Conservation (phyloP, 2,329 filamentous ascomycete genomes). For the Aplosporella prunicola region DNA sequence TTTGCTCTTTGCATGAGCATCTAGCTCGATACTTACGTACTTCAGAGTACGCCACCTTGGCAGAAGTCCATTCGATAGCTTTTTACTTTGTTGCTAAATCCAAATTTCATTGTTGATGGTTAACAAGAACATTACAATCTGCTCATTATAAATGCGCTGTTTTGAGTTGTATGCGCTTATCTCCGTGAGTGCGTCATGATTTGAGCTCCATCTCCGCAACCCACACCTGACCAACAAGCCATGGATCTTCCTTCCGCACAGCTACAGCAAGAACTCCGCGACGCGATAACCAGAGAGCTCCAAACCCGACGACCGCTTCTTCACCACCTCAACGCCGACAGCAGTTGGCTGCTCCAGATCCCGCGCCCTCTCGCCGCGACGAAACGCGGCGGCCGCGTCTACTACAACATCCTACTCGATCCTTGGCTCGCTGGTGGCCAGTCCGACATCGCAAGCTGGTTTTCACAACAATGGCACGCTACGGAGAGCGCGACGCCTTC, state of each 20-base stretch:
- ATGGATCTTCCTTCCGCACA: constrained; percentile 19
- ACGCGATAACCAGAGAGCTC: constrained; percentile 30
- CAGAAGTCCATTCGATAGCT: no score
- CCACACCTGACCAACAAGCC: no score
- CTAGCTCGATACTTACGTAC: no score
- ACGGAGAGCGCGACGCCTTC: constrained; percentile 45
- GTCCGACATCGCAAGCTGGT: constrained; percentile 54
- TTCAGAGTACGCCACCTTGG: no score
- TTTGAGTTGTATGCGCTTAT: no score
- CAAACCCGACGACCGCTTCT: constrained; percentile 43
- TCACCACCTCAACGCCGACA: constrained; percentile 58
- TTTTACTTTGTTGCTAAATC: no score
- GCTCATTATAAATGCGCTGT: no score
- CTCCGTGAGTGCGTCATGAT: no score
- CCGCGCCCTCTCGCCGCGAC: constrained; percentile 42
- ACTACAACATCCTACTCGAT: constrained; percentile 57
- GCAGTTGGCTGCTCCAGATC: constrained; percentile 57
- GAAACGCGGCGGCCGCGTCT: constrained; percentile 38
- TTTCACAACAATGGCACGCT: constrained; percentile 54
- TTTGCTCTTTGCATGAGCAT: no score
- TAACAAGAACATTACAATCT: no score
- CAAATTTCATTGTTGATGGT: no score
- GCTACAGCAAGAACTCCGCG: constrained; percentile 34
- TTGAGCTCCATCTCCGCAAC: no score
- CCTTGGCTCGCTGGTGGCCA: constrained; percentile 57